Conservation (phyloP, 2,329 filamentous ascomycete species). For the Aspergillus quadricinctus region DNA sequence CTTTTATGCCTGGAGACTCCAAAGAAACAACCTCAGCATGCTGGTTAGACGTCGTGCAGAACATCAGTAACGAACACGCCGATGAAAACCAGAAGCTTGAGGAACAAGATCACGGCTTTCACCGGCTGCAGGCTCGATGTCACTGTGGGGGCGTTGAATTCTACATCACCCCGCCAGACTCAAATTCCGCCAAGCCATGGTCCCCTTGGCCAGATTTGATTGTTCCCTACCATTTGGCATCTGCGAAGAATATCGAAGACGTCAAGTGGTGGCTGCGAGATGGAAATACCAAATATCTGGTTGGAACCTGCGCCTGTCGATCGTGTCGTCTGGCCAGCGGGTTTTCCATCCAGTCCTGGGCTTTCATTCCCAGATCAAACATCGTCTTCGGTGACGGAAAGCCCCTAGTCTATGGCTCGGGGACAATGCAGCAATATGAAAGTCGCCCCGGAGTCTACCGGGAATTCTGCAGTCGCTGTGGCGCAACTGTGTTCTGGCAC, state of each 20-base stretch:
- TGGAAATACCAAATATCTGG: slow-evolving; percentile 49
- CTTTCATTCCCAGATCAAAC: slow-evolving; percentile 59
- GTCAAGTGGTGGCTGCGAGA: slow-evolving; percentile 59
- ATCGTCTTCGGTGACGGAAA: slow-evolving; percentile 45
- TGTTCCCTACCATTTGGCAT: slow-evolving; percentile 43
- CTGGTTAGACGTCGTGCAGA: slow-evolving; percentile 15
- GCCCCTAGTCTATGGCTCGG: slow-evolving; percentile 33
- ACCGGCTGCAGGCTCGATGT: slow-evolving; percentile 44
- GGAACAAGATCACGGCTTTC: slow-evolving; percentile 9
- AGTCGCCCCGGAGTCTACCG: slow-evolving; percentile 53
- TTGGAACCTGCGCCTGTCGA: slow-evolving; percentile 58
- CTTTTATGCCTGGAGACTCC: slow-evolving; percentile 20
- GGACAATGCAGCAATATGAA: slow-evolving; percentile 49
- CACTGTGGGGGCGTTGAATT: slow-evolving; percentile 56
- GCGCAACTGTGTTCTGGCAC: slow-evolving; percentile 62
- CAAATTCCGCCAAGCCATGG: slow-evolving; percentile 40
- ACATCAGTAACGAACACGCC: neutral
- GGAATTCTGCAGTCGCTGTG: slow-evolving; percentile 60
- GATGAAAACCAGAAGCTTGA: neutral
- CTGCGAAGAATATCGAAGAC: slow-evolving; percentile 43
- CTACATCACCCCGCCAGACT: slow-evolving; percentile 53
- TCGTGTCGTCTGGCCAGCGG: slow-evolving; percentile 59
- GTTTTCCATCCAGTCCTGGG: slow-evolving; percentile 63
- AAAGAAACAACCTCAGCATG: slow-evolving; percentile 12
- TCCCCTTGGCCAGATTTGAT: slow-evolving; percentile 54